Evolutionary conservation across 768 basidiomycete genomes (phyloP), one percentile per base, ranked within the genome.

Genomic region (Tricholoma bakamatsutake): DNA sequence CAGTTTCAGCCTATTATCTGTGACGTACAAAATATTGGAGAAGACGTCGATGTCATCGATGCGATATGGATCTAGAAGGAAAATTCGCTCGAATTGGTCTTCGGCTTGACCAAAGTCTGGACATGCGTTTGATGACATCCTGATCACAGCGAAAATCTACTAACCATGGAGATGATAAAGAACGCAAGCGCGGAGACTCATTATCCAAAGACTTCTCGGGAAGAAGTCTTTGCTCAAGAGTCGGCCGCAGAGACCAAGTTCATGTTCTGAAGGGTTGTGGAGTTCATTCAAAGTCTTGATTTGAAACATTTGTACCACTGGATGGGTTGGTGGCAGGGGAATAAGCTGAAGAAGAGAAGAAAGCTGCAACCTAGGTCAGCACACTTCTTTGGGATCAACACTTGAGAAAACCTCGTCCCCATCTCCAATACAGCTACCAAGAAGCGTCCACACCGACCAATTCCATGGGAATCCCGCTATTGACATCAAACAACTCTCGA

Each of bases 11-110:
- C 84, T 82, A 63, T 91, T 92, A 64, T 94, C 90, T 48, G 91
- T 92, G 2, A 98, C 94, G 69, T 98, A 98, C 40, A 98, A 79
- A 66, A 98, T 97, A 67, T 98, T 97, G 54, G 94, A 96, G 69
- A 89, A 94, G 35, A 97, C 84, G 64, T 98, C 97, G 55, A 98
- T 88, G 64, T 97, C 91, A 60, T 99, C 97, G 55, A 97, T 83
- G 24, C 94, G 83, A 70, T 85, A 86, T 8, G 95, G 96, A 67
- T 98, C 94, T 34, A 87, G 66, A 2, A 75, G 70, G 33, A 91
- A 80, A 33, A 98, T 89, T 61, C 81, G 80, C 62, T 93, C 88
- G 67, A 98, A 99, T 63, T 93, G 85, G 30, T 71, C 72, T 67
- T 91, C 90, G 2, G 97, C 93, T 54, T 85, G 83, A 53, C 85